phyloP scores from a whole-genome alignment of 495 filamentous ascomycete genomes.

The Daldinia vernicosa region DNA sequence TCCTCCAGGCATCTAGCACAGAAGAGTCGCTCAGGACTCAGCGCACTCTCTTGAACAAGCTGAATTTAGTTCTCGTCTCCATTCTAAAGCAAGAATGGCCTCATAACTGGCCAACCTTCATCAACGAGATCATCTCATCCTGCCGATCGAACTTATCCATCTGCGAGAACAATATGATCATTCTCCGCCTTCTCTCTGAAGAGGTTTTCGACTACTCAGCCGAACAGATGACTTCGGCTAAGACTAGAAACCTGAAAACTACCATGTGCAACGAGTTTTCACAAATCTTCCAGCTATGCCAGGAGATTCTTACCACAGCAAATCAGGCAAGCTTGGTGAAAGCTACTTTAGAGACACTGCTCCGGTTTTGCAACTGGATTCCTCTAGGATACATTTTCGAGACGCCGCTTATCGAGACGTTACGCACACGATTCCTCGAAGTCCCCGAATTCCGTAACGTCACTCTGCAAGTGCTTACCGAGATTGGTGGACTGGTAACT shows the following conservation, averaged over 20 bases:
- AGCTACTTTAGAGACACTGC: slow-evolving; percentile 90
- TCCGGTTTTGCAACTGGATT: slow-evolving; percentile 99
- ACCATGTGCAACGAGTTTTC: slow-evolving; percentile 99
- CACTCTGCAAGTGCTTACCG: slow-evolving; percentile 94
- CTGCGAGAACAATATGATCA: slow-evolving; percentile 99
- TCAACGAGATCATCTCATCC: slow-evolving; percentile 98
- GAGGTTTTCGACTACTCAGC: slow-evolving; percentile 99
- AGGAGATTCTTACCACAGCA: slow-evolving; percentile 87
- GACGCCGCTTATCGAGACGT: slow-evolving; percentile 92
- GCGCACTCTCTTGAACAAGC: slow-evolving; percentile 91
- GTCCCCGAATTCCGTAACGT: slow-evolving; percentile 94
- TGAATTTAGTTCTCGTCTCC: slow-evolving; percentile 95
- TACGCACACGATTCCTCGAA: slow-evolving; percentile 88
- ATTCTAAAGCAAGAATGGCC: slow-evolving; percentile 99
- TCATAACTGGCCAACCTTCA: slow-evolving; percentile 99
- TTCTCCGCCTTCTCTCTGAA: slow-evolving; percentile 92
- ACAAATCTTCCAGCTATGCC: slow-evolving; percentile 95
- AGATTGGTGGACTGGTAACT: slow-evolving; percentile 92
- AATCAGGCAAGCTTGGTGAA: slow-evolving; percentile 89
- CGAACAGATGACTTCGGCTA: slow-evolving; percentile 96
- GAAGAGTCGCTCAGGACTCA: slow-evolving; percentile 85
- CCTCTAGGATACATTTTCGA: slow-evolving; percentile 98
- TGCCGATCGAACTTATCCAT: slow-evolving; percentile 94
- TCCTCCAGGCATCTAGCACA: slow-evolving; percentile 88
- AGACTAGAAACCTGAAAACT: slow-evolving; percentile 93